These are phyloP conservation scores for Paecilomyces variotii DNA, from an alignment of 2,329 filamentous ascomycete species.

Conservation along the genomic window DNA sequence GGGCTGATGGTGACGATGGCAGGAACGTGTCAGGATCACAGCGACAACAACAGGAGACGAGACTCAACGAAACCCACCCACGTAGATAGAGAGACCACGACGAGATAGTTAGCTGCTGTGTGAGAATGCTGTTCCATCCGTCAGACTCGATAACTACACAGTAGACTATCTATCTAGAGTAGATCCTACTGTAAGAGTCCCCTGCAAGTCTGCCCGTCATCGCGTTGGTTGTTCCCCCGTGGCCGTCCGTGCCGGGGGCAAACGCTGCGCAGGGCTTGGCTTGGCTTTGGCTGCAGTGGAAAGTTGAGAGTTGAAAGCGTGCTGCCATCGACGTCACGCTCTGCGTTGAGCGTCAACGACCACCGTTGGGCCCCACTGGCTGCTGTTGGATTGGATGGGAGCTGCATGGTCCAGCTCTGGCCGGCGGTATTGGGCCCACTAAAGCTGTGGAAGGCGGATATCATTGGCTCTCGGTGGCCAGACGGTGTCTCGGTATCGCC, in stretches of 20 bases:
- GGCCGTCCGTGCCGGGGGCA: not conserved
- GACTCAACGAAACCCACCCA: too few species aligned
- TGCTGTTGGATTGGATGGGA: not conserved
- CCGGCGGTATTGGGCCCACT: not conserved
- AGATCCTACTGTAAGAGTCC: too few species aligned
- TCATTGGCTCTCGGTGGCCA: not conserved
- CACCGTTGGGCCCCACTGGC: not conserved
- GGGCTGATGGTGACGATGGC: too few species aligned
- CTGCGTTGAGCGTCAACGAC: not conserved
- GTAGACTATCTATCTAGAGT: too few species aligned
- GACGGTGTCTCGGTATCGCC: slow-evolving; percentile 3
- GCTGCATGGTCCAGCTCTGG: not conserved
- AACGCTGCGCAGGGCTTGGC: not conserved
- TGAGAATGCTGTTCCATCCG: too few species aligned
- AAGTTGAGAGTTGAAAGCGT: not conserved
- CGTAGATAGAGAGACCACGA: too few species aligned
- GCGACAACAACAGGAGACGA: too few species aligned
- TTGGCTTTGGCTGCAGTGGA: not conserved
- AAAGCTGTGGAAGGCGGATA: not conserved
- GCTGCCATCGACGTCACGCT: not conserved
- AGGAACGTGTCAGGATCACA: too few species aligned
- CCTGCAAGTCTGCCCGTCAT: not conserved
- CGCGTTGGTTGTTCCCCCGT: not conserved
- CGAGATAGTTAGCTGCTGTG: too few species aligned
- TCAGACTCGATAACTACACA: too few species aligned